Evolutionary conservation across 2,329 filamentous ascomycete genomes (phyloP), one percentile per base, ranked within the genome.

Genomic region (Cercospora brassicicola): DNA sequence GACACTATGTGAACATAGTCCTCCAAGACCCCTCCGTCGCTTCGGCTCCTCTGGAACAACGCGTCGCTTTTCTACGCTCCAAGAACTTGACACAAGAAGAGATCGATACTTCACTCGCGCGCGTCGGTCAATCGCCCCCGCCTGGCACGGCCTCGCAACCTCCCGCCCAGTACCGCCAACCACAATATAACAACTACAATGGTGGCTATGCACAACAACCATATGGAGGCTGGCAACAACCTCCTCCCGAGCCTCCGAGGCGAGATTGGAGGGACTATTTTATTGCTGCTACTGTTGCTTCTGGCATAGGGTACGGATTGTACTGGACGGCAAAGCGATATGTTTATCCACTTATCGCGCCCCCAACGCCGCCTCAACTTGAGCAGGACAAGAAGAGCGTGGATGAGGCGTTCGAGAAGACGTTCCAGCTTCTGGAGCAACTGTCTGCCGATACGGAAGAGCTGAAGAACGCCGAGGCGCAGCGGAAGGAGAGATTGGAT

Each of bases 181-280:
- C 74, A 26, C 74, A 74, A 62, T 72, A 76, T 28, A 81, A 67
- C 78, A 83, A 75, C 79, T 69, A 71, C 36, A 67, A 64, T 36
- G 53, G 42, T 51, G 69, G 67, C 13, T 71, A 71, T 42, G 68
- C 63, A 20, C 85, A 83, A 73, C 87, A 83, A 75, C 62, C 62
- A 13, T 64, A 59, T 48, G 62, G 62, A 6, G 33, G 20, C 4
- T 86, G 84, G 83, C 79, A 78, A 69, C 82, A 85, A 72, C 53
- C 62, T 36, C 86, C 84, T 7, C 83, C 87, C 3, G 85, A 85
- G 1, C 84, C 86, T 65, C 93, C 93, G 2, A 90, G 89, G 78
- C 86, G 95, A 76, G 95, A 99, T 81, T 99, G 95, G 95, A 88
- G 96, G 69, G 95, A 99, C 78, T 98, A 93, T 91, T 99, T 99